Conservation (phyloP, 1,284 basidiomycete species). For the Tetrapyrgos nigripes region DNA sequence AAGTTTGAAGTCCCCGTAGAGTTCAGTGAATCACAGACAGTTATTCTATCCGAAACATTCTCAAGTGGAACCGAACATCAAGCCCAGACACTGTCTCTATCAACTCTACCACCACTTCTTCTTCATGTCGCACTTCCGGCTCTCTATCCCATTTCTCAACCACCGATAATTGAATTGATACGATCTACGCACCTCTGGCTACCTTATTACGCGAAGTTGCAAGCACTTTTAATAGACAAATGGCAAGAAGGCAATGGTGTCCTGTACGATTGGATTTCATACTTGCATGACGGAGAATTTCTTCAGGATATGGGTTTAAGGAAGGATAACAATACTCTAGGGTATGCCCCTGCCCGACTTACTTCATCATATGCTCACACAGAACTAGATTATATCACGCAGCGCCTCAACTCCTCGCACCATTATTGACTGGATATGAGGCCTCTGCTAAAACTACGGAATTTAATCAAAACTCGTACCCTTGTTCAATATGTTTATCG, state of each 20-base stretch:
- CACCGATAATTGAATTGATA: conserved; percentile 62
- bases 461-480: conserved; percentile 68
- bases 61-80: conserved; percentile 12
- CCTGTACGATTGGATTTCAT: conserved; percentile 75
- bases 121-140: conserved; percentile 62
- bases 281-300: conserved; percentile 68
- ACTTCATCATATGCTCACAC: conserved; percentile 27
- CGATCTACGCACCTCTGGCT: conserved; percentile 70
- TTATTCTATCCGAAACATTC: conserved; percentile 34
- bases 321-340: conserved; percentile 41
- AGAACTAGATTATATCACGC: conserved; percentile 58
- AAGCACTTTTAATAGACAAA: conserved; percentile 49
- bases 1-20: conserved; percentile 72
- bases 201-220: conserved; percentile 43
- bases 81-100: conserved; percentile 33
- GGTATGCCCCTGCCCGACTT: conserved; percentile 42
- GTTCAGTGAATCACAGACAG: conserved; percentile 46
- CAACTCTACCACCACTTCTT: conserved; percentile 66
- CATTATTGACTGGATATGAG: conserved; percentile 57
- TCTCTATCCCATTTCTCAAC: conserved; percentile 57
- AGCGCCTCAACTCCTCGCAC: conserved; percentile 56
- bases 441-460: conserved; percentile 47
- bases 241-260: conserved; percentile 66
- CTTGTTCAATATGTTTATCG: conserved; percentile 75
- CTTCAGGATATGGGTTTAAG: conserved; percentile 46